Evolutionary conservation across 371 early-diverging fungal genomes (phyloP).

Genomic region (Rhizopus sp.): DNA sequence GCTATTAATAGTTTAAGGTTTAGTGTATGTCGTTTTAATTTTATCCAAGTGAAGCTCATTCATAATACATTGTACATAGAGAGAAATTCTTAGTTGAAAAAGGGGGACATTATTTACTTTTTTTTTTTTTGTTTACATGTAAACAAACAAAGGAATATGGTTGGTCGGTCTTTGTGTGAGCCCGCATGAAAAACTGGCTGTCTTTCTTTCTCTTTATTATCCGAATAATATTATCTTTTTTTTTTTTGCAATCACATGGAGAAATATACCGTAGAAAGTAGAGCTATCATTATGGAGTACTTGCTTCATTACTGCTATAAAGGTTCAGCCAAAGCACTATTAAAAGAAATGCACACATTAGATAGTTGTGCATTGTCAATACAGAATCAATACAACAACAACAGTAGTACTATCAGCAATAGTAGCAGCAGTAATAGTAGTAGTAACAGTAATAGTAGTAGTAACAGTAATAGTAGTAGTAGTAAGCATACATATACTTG

Average conservation of each 20-base stretch:
- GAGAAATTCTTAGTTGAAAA: too few relatives aligned
- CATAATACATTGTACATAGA: too few relatives aligned
- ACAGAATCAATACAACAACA: not conserved
- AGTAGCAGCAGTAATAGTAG: not conserved
- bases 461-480: too few relatives aligned
- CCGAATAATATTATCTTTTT: not conserved
- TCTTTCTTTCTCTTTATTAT: conserved; percentile 1
- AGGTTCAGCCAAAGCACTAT: conserved; percentile 19
- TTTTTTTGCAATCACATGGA: conserved; percentile 7
- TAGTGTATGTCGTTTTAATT: too few relatives aligned
- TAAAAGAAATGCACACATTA: conserved; percentile 14
- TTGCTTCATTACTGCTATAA: conserved; percentile 28
- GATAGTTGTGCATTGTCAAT: conserved; percentile 11
- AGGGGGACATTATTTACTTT: too few relatives aligned
- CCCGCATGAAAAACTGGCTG: not conserved
- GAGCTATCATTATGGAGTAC: conserved; percentile 26
- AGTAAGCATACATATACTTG: too few relatives aligned
- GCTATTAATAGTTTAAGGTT: too few relatives aligned
- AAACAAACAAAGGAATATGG: not conserved
- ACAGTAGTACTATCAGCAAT: not conserved
- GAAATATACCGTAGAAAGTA: conserved; percentile 9
- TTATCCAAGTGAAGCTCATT: too few relatives aligned
- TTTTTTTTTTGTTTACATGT: not conserved
- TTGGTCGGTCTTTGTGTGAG: too few relatives aligned
- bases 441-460: not conserved